A percentile compares a stretch with the other conserved stretches of the same genome.
phyloP scores from a whole-genome alignment of 2,329 filamentous ascomycete species.

The Colletotrichum camelliae region DNA sequence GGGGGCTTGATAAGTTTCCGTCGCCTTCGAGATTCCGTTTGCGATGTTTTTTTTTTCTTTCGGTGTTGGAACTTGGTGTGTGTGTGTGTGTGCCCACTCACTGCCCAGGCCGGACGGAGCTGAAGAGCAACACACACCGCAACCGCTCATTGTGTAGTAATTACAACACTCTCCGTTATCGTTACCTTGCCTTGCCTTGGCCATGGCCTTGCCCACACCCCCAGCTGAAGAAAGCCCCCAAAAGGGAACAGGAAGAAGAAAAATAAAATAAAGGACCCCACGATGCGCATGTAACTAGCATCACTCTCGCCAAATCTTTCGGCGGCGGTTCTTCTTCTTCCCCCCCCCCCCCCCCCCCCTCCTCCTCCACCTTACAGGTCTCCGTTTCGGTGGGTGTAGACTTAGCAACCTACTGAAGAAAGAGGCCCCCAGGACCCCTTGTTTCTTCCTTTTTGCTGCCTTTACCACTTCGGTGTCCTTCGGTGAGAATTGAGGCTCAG shows the following conservation, averaged over 20 bases:
- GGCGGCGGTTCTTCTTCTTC: background rate
- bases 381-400: background rate
- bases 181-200: background rate
- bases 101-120: background rate
- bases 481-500: background rate
- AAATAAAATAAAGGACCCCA: background rate
- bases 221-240: background rate
- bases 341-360: too few species aligned
- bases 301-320: background rate
- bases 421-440: background rate
- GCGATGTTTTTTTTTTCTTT: background rate
- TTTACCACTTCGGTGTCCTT: background rate
- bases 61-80: background rate
- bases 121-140: background rate
- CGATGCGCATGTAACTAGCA: background rate
- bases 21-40: background rate
- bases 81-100: background rate
- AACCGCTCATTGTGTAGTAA: background rate
- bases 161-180: background rate
- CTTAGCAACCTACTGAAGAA: background rate
- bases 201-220: background rate
- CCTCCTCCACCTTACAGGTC: background rate
- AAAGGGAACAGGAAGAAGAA: background rate
- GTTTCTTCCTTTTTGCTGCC: background rate
- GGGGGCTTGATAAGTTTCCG: background rate